Evolutionary conservation across 2,329 filamentous ascomycete genomes (phyloP), one percentile per base, ranked within the genome.

Genomic region (Aulographum hederae): DNA sequence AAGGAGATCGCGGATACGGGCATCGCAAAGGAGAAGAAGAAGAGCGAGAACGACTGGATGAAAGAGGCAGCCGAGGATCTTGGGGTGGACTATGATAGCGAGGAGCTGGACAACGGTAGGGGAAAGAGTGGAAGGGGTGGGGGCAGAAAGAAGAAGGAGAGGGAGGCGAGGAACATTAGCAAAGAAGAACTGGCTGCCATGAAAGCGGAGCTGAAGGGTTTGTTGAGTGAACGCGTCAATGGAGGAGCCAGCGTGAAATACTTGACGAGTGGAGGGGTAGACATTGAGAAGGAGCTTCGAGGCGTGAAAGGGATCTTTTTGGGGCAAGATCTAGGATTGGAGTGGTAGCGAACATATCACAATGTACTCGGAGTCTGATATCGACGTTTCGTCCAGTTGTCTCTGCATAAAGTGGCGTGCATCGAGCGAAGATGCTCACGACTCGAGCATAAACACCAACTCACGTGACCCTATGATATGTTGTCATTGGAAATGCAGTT

Each of bases 1-100:
- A 92, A 94, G 56, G 73, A 74, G 46, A 74, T 98, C 11, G 78
- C 84, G 1, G 86, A 95, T 45, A 69, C 78, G 2, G 63, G 64
- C 1, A 67, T 89, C 6, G 86, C 85, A 5, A 93, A 93, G 56
- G 81, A 91, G 48, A 92, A 86, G 55, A 72, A 76, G 6, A 71
- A 70, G 34, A 77, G 78, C 44, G 80, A 92, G 43, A 80, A 93
- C 41, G 72, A 81, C 34, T 89, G 85, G 73, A 61, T 95, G 43
- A 71, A 72, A 27, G 70, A 69, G 30, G 85, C 84, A 0, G 89
- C 89, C 0, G 84, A 94, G 35, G 86, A 95, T 40, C 63, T 98
- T 0, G 89, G 89, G 1, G 80, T 95, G 0, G 86, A 94, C 32
- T 93, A 92, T 48, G 84, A 95, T 47, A 78, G 73, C 37, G 84